These are phyloP conservation scores for Peronosclerospora sorghi DNA, from an alignment of 352 stramenopile species.

Conservation along the genomic window DNA sequence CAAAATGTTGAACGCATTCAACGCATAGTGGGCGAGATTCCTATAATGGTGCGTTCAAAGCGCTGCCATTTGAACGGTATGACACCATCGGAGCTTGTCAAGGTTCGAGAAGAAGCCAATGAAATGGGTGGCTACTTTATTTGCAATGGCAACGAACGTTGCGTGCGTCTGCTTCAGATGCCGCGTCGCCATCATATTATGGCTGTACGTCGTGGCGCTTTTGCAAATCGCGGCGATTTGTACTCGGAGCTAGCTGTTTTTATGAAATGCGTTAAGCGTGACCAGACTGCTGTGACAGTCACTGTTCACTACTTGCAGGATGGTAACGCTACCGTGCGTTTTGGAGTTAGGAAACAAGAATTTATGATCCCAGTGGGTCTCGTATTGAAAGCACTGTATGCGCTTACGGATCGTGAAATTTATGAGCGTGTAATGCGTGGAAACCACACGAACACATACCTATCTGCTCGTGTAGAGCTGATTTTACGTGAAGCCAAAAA, in stretches of 20 bases:
- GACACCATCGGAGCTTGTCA: constrained; percentile 78
- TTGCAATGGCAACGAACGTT: constrained; percentile 98
- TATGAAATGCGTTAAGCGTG: constrained; percentile 93
- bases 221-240: constrained; percentile 91
- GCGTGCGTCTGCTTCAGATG: constrained; percentile 95
- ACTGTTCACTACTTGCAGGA: constrained; percentile 98
- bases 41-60: constrained; percentile 96
- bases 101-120: constrained; percentile 87
- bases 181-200: constrained; percentile 82
- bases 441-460: constrained; percentile 95
- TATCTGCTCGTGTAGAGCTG: constrained; percentile 93
- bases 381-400: constrained; percentile 93
- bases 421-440: constrained; percentile 93
- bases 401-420: constrained; percentile 90
- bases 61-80: constrained; percentile 91
- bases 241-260: constrained; percentile 97
- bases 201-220: constrained; percentile 94
- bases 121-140: constrained; percentile 99
- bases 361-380: constrained; percentile 97
- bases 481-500: constrained; percentile 95
- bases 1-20: constrained; percentile 79
- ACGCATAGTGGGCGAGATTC: constrained; percentile 89
- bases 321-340: constrained; percentile 93
- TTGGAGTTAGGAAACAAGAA: constrained; percentile 96
- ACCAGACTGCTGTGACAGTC: constrained; percentile 94